Base-by-base conservation (phyloP, 2,329 filamentous ascomycete species). In the Hypoxylon sp. region DNA sequence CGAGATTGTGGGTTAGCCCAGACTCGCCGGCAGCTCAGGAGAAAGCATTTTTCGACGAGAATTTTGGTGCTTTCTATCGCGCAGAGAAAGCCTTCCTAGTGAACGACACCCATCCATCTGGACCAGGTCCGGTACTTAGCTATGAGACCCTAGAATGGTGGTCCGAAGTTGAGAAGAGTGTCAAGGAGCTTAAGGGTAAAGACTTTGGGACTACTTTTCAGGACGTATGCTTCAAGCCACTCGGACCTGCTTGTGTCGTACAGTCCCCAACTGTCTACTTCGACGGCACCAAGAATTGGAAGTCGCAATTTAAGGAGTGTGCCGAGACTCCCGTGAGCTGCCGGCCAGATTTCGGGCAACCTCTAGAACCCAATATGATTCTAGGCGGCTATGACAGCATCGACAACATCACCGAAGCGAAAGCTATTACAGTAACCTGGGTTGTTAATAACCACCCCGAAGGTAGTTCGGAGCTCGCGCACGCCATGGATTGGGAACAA, bases 1-100 rank as follows among this genome's bases (percentile, higher is more conserved):
- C 97, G 10, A 90, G 92, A 51, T 83, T 99, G 7, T 99, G 96
- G 96, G 96, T 99, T n/a, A 94, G 95, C 74, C 96, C 96, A 6
- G 91, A 92, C 7, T 98, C 96, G 3, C 88, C 90, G 52, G 95
- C 97, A 19, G 96, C 96, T 0, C 87, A 93, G 77, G 95, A 99
- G 78, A 99, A 99, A 82, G 87, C 87, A 1, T 99, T 97, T 77
- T 99, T 98, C 71, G 97, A 99, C 77, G 79, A 87, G 36, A 94
- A 93, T 73, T 99, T 99, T 77, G 97, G 96, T 0, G 94, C 95
- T 0, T 99, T 99, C 76, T 99, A 96, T 80, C 92, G 96, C 43
- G 92, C 94, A 0, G 93, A 99, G 79, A 96, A 99, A 80, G 89
- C 90, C 0, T 99, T 99, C 79, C 80, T 99, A 13, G 93, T 98